Conservation (phyloP, 331 rosid species). For the Spiraea crenata region DNA sequence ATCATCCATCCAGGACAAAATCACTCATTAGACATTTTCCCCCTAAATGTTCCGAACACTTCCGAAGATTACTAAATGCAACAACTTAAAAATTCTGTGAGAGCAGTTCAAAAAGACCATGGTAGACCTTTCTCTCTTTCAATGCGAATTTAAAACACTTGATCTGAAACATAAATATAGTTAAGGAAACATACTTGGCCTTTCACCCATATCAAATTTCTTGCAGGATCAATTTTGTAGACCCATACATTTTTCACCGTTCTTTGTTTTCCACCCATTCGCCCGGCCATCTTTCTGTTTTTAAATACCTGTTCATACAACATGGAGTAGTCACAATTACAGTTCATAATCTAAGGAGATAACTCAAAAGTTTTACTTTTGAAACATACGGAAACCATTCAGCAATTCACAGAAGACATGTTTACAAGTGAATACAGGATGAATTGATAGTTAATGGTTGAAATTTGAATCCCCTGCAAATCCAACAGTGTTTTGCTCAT, state of each 20-base stretch:
- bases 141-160: not conserved
- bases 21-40: not conserved
- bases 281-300: constrained; percentile 88
- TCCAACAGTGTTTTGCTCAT: not conserved
- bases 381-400: not conserved
- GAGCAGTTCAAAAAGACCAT: not conserved
- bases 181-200: constrained; percentile 71
- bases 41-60: not conserved
- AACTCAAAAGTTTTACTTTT: not conserved
- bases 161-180: not conserved
- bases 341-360: not conserved
- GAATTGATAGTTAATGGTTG: not conserved
- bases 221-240: constrained; percentile 90
- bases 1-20: not conserved
- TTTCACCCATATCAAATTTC: constrained; percentile 90
- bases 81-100: not conserved
- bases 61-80: not conserved
- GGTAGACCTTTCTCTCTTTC: not conserved
- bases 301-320: constrained; percentile 62
- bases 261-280: constrained; percentile 94
- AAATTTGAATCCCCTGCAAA: not conserved
- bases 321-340: not conserved
- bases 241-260: constrained; percentile 94
- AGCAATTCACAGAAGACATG: not conserved
- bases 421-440: not conserved